phyloP scores from a whole-genome alignment of 2,329 filamentous ascomycete genomes.

The Ilyonectria sp. region DNA sequence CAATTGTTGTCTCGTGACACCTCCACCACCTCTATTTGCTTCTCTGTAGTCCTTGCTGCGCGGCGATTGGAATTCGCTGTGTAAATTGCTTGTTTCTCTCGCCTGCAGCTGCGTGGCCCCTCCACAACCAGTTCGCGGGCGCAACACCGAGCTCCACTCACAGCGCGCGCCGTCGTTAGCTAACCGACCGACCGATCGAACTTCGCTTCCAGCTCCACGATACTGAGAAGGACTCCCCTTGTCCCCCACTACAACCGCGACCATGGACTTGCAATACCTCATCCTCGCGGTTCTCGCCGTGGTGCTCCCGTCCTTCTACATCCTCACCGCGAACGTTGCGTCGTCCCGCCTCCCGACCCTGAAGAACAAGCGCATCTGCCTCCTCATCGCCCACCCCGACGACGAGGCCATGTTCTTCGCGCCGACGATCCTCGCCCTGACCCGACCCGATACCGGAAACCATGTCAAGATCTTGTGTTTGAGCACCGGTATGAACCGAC shows the following conservation, averaged over 20 bases:
- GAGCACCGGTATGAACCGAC: conserved; percentile 75
- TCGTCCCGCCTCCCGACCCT: conserved; percentile 75
- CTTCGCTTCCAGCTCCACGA: conserved; percentile 1
- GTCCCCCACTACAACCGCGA: conserved; percentile 1
- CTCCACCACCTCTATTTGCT: not conserved
- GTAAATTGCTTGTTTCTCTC: not conserved
- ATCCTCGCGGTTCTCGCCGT: conserved; percentile 49
- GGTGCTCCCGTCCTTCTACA: conserved; percentile 67
- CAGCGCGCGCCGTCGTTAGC: not conserved
- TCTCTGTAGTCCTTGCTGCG: not conserved
- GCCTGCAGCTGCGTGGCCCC: conserved; percentile 8
- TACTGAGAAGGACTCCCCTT: not conserved
- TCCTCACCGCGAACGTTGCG: conserved; percentile 64
- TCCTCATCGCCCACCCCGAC: conserved; percentile 97
- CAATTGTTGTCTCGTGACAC: conserved; percentile 34
- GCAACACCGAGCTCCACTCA: not conserved
- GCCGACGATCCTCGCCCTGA: conserved; percentile 88
- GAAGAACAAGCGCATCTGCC: conserved; percentile 86
- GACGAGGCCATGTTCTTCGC: conserved; percentile 99
- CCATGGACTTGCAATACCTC: conserved; percentile 43
- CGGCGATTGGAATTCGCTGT: not conserved
- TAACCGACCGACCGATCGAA: not conserved
- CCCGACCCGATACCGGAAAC: conserved; percentile 84
- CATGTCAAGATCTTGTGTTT: conserved; percentile 95
- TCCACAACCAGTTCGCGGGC: conserved; percentile 12